A percentile compares a stretch with the other conserved stretches of the same genome.
Conservation (phyloP, 116 monocot genomes). For the Posidonia oceanica region DNA sequence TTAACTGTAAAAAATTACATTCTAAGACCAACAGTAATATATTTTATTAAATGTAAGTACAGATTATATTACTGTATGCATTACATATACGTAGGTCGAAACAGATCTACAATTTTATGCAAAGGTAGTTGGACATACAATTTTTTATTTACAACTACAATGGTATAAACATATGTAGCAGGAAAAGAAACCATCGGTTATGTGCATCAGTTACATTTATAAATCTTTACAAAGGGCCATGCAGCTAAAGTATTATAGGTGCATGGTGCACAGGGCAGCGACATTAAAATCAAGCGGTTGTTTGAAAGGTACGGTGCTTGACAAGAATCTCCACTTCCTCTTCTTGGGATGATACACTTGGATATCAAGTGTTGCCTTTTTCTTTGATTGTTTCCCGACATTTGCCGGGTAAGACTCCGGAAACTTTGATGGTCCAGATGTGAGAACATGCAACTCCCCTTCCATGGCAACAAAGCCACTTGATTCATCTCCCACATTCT, state of each 20-base stretch:
- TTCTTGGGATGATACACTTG: conserved; percentile 58
- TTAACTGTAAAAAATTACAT: too few relatives aligned
- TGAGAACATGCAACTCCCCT: conserved; percentile 62
- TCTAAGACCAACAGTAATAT: too few relatives aligned
- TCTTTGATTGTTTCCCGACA: conserved; percentile 24
- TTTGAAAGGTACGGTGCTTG: conserved; percentile 34
- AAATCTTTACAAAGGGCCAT: too few relatives aligned
- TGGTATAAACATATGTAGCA: too few relatives aligned
- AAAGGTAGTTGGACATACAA: too few relatives aligned
- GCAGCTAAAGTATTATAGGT: background rate
- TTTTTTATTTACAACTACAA: too few relatives aligned
- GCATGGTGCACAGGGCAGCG: conserved; percentile 35
- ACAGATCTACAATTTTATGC: too few relatives aligned
- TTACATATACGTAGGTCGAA: too few relatives aligned
- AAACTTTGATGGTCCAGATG: conserved; percentile 2
- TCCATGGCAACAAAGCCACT: conserved; percentile 70
- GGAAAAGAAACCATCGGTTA: too few relatives aligned
- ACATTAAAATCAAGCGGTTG: conserved; percentile 55
- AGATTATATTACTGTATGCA: too few relatives aligned
- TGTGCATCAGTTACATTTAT: too few relatives aligned
- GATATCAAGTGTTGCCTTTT: conserved; percentile 32
- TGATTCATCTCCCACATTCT: conserved; percentile 26
- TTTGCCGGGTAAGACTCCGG: conserved; percentile 4
- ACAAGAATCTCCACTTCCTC: conserved; percentile 61
- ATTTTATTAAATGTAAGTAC: too few relatives aligned